These are phyloP conservation scores for Thalassiosira profunda DNA, from an alignment of 108 stramenopile genomes.

Conservation along the genomic window DNA sequence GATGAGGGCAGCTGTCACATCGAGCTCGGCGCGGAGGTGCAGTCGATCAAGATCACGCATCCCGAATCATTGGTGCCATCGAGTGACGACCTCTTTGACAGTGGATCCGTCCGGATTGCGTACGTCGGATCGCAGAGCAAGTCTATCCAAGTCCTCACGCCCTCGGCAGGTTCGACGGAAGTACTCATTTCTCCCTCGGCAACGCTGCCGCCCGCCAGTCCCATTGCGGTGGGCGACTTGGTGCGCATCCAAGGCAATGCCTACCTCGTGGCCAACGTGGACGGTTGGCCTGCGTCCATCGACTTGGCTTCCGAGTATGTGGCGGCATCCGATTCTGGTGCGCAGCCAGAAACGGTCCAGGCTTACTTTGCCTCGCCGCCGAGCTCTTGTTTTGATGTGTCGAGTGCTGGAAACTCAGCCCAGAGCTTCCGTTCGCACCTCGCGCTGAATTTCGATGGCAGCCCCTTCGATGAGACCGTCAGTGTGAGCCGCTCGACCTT, in stretches of 20 bases:
- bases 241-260: conserved; percentile 41
- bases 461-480: conserved; percentile 60
- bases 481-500: conserved; percentile 41
- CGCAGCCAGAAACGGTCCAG: neutral
- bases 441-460: conserved; percentile 48
- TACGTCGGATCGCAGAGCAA: conserved; percentile 58
- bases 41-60: conserved; percentile 41
- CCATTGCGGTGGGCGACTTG: conserved; percentile 39
- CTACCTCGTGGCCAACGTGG: conserved; percentile 38
- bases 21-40: conserved; percentile 60
- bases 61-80: conserved; percentile 17
- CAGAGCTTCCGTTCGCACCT: conserved; percentile 48
- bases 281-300: conserved; percentile 31
- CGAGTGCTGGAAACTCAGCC: conserved; percentile 43
- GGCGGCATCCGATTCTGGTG: neutral
- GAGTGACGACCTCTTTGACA: conserved; percentile 34
- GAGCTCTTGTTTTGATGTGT: conserved; percentile 48
- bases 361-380: conserved; percentile 61
- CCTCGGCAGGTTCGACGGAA: conserved; percentile 28
- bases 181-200: conserved; percentile 32
- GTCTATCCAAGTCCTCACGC: conserved; percentile 34
- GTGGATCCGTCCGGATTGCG: conserved; percentile 35
- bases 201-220: conserved; percentile 25
- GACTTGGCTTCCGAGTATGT: conserved; percentile 25
- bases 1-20: conserved; percentile 36